Conservation (phyloP, 345 rosid species). For the Raphanus raphanistrum region DNA sequence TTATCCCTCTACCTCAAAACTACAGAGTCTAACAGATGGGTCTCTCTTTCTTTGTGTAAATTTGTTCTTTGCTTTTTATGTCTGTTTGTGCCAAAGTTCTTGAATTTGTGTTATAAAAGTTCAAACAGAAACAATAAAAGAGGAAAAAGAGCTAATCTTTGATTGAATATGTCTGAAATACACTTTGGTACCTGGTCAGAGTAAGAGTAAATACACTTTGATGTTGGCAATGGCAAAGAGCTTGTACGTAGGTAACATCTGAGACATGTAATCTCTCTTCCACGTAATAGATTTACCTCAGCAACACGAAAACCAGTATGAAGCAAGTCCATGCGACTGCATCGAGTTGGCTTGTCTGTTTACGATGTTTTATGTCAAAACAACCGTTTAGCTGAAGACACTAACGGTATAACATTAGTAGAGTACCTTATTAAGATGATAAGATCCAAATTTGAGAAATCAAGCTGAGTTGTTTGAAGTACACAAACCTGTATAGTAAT, state of each 20-base stretch:
- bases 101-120: constrained; percentile 38
- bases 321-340: neutral
- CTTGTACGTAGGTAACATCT: constrained; percentile 52
- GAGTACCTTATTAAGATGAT: neutral
- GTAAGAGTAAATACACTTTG: constrained; percentile 1
- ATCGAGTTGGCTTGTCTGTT: neutral
- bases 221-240: constrained; percentile 83
- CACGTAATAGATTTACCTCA: constrained; percentile 74
- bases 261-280: constrained; percentile 61
- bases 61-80: constrained; percentile 13
- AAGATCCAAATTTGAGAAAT: constrained; percentile 18
- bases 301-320: constrained; percentile 47
- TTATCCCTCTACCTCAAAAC: constrained; percentile 69
- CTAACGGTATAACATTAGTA: neutral
- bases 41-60: constrained; percentile 12
- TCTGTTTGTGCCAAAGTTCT: constrained; percentile 29
- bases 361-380: constrained; percentile 3
- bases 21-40: constrained; percentile 58
- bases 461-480: neutral
- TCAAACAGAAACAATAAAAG: constrained; percentile 32
- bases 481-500: constrained; percentile 82
- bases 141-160: constrained; percentile 2
- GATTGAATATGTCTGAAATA: constrained; percentile 21
- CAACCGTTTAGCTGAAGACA: neutral
- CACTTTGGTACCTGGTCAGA: neutral